phyloP scores from a whole-genome alignment of 768 basidiomycete species.

The Mycena pura region DNA sequence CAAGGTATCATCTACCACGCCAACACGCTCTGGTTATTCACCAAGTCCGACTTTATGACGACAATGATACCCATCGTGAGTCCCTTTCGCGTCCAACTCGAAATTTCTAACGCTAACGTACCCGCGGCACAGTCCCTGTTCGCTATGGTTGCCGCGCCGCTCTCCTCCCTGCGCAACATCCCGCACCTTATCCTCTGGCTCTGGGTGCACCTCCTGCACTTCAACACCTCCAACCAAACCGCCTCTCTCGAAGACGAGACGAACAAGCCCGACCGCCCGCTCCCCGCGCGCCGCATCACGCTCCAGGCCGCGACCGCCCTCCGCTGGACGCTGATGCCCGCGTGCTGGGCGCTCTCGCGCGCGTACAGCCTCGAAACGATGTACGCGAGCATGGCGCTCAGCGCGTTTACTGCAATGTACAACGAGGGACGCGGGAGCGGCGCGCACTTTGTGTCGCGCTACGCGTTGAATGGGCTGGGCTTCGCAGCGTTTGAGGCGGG shows the following conservation, averaged over 20 bases:
- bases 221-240: constrained; percentile 45
- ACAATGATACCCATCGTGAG: constrained; percentile 40
- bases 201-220: constrained; percentile 48
- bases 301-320: constrained; percentile 26
- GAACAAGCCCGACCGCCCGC: constrained; percentile 43
- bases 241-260: constrained; percentile 36
- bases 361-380: constrained; percentile 18
- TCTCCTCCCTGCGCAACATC: constrained; percentile 14
- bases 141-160: constrained; percentile 27
- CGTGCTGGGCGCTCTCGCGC: constrained; percentile 31
- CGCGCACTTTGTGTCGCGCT: constrained; percentile 10
- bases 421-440: constrained; percentile 19
- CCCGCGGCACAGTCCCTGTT: constrained; percentile 9
- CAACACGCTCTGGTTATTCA: constrained; percentile 37
- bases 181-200: constrained; percentile 41
- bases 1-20: constrained; percentile 1
- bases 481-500: constrained; percentile 29
- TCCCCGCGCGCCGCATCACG: constrained; percentile 41
- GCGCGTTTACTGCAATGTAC: constrained; percentile 24
- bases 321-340: constrained; percentile 39
- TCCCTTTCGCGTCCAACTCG: background rate
- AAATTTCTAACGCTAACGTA: background rate
- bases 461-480: constrained; percentile 21
- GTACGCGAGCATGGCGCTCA: constrained; percentile 20
- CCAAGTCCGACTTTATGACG: constrained; percentile 40